Evolutionary conservation across 2,329 filamentous ascomycete species (phyloP).

Genomic region (Colletotrichum scovillei): DNA sequence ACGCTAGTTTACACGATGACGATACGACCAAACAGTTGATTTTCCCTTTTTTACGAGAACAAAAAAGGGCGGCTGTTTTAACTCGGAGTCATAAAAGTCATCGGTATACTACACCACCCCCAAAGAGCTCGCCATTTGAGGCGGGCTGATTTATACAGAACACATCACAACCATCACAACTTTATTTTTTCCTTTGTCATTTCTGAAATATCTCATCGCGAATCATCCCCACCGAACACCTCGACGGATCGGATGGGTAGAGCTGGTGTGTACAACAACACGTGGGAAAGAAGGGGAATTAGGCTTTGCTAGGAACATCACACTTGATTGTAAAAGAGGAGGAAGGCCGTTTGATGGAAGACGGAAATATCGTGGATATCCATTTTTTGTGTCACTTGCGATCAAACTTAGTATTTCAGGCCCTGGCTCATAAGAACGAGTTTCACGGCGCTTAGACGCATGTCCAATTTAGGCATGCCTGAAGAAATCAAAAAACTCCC

Average conservation of each 20-base stretch:
- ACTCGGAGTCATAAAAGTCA: conserved; percentile 11
- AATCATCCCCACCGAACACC: conserved; percentile 1
- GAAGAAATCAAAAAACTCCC: conserved; percentile 34
- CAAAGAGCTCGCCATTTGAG: no score
- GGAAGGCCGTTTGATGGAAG: conserved; percentile 5
- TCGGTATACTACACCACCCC: conserved; percentile 9
- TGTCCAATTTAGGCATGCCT: conserved; percentile 20
- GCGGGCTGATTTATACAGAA: background rate
- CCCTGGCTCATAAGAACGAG: conserved; percentile 14
- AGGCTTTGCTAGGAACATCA: background rate
- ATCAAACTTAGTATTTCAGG: background rate
- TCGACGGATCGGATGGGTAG: background rate
- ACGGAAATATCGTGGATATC: conserved; percentile 21
- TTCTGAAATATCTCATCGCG: background rate
- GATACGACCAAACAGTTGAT: background rate
- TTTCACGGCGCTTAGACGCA: conserved; percentile 16
- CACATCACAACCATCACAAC: background rate
- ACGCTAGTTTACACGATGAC: conserved; percentile 23
- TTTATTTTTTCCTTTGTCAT: conserved; percentile 36
- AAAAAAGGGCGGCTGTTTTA: conserved; percentile 9
- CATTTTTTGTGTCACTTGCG: background rate
- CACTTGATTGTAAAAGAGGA: background rate
- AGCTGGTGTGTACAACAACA: conserved; percentile 4
- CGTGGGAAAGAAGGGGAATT: background rate
- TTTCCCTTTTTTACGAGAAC: background rate